Evolutionary conservation across 176 grass and related monocot genomes (phyloP).

Genomic region (Avena sativa): DNA sequence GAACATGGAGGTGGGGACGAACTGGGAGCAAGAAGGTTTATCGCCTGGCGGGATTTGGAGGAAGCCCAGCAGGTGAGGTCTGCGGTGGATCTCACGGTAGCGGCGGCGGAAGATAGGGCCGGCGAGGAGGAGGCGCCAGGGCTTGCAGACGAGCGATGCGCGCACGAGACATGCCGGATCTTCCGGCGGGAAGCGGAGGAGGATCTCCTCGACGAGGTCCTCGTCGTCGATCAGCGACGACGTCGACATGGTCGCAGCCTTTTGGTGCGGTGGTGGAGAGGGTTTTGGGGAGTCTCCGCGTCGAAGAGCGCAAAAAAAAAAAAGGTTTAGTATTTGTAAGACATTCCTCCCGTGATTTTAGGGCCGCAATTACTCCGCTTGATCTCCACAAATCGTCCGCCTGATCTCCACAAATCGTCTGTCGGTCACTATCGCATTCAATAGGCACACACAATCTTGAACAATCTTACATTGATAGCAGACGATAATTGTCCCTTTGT

Average conservation of each 20-base stretch:
- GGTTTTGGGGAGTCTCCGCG: too few species aligned
- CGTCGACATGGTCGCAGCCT: background rate
- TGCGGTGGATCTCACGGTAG: constrained; percentile 19
- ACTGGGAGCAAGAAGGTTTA: background rate
- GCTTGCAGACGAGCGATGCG: constrained; percentile 19
- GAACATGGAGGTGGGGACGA: background rate
- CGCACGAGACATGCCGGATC: constrained; percentile 22
- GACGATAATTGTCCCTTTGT: too few species aligned
- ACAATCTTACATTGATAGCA: too few species aligned
- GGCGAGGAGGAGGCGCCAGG: constrained; percentile 20
- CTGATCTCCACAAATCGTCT: too few species aligned
- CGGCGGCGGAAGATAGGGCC: constrained; percentile 32
- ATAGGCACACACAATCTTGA: too few species aligned
- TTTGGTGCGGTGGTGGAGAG: background rate
- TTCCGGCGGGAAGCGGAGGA: constrained; percentile 26
- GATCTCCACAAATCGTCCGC: too few species aligned
- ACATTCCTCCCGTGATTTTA: too few species aligned
- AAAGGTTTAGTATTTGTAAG: too few species aligned
- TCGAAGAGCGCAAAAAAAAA: too few species aligned
- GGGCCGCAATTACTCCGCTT: too few species aligned
- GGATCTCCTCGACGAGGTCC: constrained; percentile 17
- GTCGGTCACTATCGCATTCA: too few species aligned
- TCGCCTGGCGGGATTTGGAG: background rate
- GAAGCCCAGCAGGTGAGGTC: constrained; percentile 7
- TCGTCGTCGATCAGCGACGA: background rate